Evolutionary conservation across 805 yeast species (phyloP).

Genomic region (Nakazawaea ishiwadae): DNA sequence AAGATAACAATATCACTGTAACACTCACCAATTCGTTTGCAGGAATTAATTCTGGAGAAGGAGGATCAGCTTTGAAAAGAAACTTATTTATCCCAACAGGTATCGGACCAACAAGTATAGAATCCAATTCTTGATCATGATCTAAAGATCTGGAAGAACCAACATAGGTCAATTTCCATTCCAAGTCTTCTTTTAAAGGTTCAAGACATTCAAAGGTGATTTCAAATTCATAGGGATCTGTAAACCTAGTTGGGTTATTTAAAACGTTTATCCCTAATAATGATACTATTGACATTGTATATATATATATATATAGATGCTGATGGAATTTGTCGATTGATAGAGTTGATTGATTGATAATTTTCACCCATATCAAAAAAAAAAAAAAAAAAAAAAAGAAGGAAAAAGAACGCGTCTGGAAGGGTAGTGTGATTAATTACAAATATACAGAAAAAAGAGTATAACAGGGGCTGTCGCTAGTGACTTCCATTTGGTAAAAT

Average conservation of each 20-base stretch:
- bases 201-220: slow-evolving; percentile 97
- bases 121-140: slow-evolving; percentile 95
- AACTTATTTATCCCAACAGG: slow-evolving; percentile 97
- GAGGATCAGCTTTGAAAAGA: slow-evolving; percentile 92
- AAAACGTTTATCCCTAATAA: slow-evolving; percentile 86
- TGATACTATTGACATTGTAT: slow-evolving; percentile 97
- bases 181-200: slow-evolving; percentile 85
- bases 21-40: slow-evolving; percentile 93
- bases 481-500: not conserved
- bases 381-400: not conserved
- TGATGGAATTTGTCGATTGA: too few relatives aligned
- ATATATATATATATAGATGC: too few relatives aligned
- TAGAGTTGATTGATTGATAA: too few relatives aligned
- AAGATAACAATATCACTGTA: slow-evolving; percentile 87
- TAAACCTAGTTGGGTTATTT: slow-evolving; percentile 91
- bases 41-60: slow-evolving; percentile 92
- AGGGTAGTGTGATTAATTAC: too few relatives aligned
- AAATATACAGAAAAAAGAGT: too few relatives aligned
- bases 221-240: slow-evolving; percentile 93
- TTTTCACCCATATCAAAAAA: too few relatives aligned
- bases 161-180: slow-evolving; percentile 96
- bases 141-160: slow-evolving; percentile 93
- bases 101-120: slow-evolving; percentile 96
- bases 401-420: too few relatives aligned
- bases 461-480: not conserved